Evolutionary conservation across 129 eudicot species (phyloP).

Genomic region (Saposhnikovia divaricata): DNA sequence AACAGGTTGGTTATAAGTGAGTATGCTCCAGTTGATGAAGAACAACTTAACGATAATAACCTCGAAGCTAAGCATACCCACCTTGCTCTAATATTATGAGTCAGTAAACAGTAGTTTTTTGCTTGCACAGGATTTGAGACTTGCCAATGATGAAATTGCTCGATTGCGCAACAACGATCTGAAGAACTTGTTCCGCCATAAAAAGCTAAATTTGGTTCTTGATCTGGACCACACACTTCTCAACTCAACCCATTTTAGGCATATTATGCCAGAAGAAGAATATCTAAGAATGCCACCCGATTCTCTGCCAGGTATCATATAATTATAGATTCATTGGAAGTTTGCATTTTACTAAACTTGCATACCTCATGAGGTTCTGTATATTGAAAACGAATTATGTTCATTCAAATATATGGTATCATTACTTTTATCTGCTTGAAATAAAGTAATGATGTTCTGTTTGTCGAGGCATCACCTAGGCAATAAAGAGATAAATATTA

Average conservation of each 20-base stretch:
- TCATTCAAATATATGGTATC: neutral
- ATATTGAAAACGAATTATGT: neutral
- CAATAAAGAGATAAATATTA: no score
- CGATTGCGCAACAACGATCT: conserved; percentile 64
- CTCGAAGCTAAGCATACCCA: neutral
- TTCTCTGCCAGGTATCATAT: conserved; percentile 54
- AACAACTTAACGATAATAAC: neutral
- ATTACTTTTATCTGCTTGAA: neutral
- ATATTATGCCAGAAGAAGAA: conserved; percentile 59
- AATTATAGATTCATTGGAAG: neutral
- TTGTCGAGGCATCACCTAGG: no score
- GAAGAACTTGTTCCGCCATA: conserved; percentile 50
- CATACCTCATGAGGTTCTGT: neutral
- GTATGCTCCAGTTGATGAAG: neutral
- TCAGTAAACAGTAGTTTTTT: neutral
- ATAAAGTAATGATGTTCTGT: neutral
- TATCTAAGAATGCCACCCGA: conserved; percentile 45
- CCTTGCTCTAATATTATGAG: neutral
- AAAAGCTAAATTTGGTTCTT: conserved; percentile 71
- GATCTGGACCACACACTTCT: conserved; percentile 93
- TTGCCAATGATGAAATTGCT: conserved; percentile 51
- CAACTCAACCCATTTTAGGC: conserved; percentile 56
- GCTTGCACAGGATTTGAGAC: conserved; percentile 56
- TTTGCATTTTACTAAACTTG: neutral
- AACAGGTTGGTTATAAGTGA: neutral